Percentiles rank a stretch among this genome's conserved stretches.
Evolutionary conservation across 225 moss, liverwort and hornwort species (phyloP).

Genomic region (Straminergon stramineum): DNA sequence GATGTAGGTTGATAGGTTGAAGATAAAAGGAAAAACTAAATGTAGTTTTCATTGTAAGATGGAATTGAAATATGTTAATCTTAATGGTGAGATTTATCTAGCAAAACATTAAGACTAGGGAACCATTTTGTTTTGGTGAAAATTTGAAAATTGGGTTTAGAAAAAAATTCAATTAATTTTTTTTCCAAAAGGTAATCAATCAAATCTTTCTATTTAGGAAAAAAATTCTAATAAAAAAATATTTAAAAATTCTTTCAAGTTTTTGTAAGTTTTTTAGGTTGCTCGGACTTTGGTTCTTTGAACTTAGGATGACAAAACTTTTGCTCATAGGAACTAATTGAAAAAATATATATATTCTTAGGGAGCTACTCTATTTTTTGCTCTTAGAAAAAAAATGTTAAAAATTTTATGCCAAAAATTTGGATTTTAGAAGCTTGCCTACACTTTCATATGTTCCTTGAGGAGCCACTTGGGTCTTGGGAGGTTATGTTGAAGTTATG

Average conservation of each 20-base stretch:
- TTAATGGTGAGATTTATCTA: background rate
- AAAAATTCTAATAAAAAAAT: background rate
- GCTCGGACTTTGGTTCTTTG: background rate
- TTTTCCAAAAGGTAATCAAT: background rate
- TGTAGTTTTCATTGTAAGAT: background rate
- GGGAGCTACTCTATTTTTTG: background rate
- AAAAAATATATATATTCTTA: background rate
- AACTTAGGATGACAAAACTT: background rate
- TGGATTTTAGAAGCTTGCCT: background rate
- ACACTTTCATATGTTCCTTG: rapidly evolving
- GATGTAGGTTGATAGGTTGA: too few relatives aligned
- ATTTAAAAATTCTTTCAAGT: background rate
- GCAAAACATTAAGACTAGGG: background rate
- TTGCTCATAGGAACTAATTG: background rate
- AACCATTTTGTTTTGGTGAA: background rate
- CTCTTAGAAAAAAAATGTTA: background rate
- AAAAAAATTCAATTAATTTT: too few relatives aligned
- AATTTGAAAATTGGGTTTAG: background rate
- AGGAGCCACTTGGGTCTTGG: background rate
- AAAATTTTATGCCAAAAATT: background rate
- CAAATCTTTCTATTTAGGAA: background rate
- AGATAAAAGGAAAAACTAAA: background rate
- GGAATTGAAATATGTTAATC: background rate
- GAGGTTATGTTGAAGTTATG: too few relatives aligned
- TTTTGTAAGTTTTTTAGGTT: background rate